These are phyloP conservation scores for Austroboletus niveus DNA, from an alignment of 1,284 basidiomycete species.

Conservation along the genomic window DNA sequence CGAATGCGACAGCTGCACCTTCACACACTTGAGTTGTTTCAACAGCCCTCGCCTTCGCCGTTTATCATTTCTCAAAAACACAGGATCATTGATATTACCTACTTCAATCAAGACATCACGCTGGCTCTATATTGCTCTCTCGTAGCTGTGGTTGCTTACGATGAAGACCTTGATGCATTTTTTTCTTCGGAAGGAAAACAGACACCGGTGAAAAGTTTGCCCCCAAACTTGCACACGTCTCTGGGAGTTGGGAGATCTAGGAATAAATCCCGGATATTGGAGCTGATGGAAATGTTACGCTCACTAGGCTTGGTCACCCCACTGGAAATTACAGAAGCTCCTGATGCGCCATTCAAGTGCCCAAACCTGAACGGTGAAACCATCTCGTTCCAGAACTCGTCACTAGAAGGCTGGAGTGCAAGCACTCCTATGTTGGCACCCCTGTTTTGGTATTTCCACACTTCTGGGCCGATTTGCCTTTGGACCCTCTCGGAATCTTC, in stretches of 20 bases:
- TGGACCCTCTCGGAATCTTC: slow-evolving; percentile 53
- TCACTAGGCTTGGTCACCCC: slow-evolving; percentile 55
- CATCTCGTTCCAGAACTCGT: slow-evolving; percentile 44
- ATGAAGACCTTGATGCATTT: slow-evolving; percentile 54
- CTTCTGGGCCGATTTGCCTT: slow-evolving; percentile 50
- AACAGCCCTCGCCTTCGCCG: slow-evolving; percentile 35
- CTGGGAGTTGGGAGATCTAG: slow-evolving; percentile 58
- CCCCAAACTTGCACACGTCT: slow-evolving; percentile 44
- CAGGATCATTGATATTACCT: slow-evolving; percentile 54
- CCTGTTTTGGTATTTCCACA: slow-evolving; percentile 60
- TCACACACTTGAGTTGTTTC: slow-evolving; percentile 49
- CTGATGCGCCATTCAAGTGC: slow-evolving; percentile 45
- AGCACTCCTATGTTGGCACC: slow-evolving; percentile 47
- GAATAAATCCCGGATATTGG: slow-evolving; percentile 55
- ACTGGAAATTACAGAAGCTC: slow-evolving; percentile 43
- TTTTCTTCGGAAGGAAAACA: slow-evolving; percentile 43
- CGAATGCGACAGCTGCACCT: slow-evolving; percentile 65
- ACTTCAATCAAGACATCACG: slow-evolving; percentile 59
- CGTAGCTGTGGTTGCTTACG: slow-evolving; percentile 51
- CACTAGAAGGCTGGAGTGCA: slow-evolving; percentile 43
- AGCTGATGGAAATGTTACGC: slow-evolving; percentile 56
- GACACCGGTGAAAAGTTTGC: slow-evolving; percentile 50
- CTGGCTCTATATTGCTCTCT: slow-evolving; percentile 59
- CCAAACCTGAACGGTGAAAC: slow-evolving; percentile 40
- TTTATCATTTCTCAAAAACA: slow-evolving; percentile 51